Percentiles rank a stretch among this genome's conserved stretches.
Evolutionary conservation across 2,329 filamentous ascomycete species (phyloP).

Genomic region (Nemania sp.): DNA sequence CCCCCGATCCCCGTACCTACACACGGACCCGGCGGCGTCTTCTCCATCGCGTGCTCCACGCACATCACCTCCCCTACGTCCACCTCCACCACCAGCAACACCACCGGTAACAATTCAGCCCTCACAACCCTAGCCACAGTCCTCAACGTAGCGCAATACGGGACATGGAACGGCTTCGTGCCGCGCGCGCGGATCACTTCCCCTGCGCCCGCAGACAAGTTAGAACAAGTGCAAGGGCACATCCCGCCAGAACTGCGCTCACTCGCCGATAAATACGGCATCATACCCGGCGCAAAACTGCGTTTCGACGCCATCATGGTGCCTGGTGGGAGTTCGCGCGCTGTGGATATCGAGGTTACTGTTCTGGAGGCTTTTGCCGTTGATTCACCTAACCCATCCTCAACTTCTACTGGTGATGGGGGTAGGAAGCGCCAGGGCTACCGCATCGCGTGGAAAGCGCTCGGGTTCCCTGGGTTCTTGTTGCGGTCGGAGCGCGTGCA

Average conservation of each 20-base stretch:
- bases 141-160: slow-evolving; percentile 16
- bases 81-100: no score
- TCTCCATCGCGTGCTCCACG: slow-evolving; percentile 20
- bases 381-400: no score
- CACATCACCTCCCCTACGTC: slow-evolving; percentile 17
- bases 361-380: slow-evolving; percentile 12
- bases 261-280: neutral
- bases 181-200: slow-evolving; percentile 6
- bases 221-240: neutral
- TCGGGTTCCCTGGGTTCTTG: slow-evolving; percentile 16
- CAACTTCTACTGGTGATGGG: neutral
- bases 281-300: slow-evolving; percentile 12
- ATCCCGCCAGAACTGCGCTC: neutral
- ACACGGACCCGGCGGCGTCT: slow-evolving; percentile 17
- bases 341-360: slow-evolving; percentile 22
- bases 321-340: slow-evolving; percentile 5
- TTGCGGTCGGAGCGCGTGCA: slow-evolving; percentile 26
- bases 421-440: slow-evolving; percentile 16
- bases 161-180: slow-evolving; percentile 22
- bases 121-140: slow-evolving; percentile 16
- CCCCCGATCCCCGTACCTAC: slow-evolving; percentile 24
- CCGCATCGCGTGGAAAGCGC: slow-evolving; percentile 19
- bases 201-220: neutral
- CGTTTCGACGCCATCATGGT: slow-evolving; percentile 22
- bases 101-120: no score